Conservation (phyloP, 2,329 filamentous ascomycete species). For the Pseudocercospora eumusae region DNA sequence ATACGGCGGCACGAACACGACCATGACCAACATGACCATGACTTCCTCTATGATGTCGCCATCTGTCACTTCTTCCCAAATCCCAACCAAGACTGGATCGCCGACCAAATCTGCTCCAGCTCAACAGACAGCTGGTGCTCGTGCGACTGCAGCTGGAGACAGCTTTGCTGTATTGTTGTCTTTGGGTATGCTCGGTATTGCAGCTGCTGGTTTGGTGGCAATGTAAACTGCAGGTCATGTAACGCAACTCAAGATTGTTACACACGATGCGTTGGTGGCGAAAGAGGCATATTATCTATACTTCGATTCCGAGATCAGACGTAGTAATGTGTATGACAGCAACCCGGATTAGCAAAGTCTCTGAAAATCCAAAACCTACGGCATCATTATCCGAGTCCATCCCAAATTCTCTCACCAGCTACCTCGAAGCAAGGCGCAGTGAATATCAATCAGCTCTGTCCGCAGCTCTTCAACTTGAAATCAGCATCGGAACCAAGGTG, state of each 20-base stretch:
- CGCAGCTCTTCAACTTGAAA: too few species aligned
- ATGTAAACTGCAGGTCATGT: neutral
- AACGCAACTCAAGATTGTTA: neutral
- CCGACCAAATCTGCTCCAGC: neutral
- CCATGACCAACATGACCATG: conserved; percentile 1
- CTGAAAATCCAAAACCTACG: neutral
- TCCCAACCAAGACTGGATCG: neutral
- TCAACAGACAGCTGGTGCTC: neutral
- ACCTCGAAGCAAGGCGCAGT: neutral
- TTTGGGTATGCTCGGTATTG: neutral
- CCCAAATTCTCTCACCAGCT: neutral
- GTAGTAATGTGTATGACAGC: neutral
- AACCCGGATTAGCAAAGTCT: neutral
- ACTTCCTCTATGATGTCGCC: neutral
- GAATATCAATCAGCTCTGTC: neutral
- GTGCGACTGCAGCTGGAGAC: neutral
- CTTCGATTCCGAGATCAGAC: neutral
- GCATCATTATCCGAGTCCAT: neutral
- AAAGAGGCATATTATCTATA: neutral
- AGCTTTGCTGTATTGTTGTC: neutral
- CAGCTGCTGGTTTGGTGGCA: neutral
- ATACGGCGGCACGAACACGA: neutral
- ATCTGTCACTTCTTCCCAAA: neutral
- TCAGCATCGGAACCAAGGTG: too few species aligned
- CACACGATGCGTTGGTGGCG: neutral